phyloP scores from a whole-genome alignment of 805 yeast genomes.

The Myxozyma melibiosi region DNA sequence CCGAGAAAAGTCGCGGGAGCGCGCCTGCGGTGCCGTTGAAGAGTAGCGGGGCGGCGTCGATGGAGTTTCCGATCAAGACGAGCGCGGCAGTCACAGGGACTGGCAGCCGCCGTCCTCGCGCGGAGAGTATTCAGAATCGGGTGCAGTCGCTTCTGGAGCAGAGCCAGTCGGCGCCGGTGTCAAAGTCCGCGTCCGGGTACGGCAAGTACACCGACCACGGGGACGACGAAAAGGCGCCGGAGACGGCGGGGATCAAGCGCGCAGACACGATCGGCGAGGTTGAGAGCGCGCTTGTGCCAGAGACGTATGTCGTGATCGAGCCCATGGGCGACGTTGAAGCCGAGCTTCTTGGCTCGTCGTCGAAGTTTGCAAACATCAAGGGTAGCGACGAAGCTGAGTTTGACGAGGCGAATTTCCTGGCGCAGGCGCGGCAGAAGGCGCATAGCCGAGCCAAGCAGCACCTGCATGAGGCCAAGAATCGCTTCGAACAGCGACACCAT shows the following conservation, averaged over 20 bases:
- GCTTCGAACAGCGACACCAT: neutral
- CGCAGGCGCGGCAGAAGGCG: constrained; percentile 9
- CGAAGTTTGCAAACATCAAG: neutral
- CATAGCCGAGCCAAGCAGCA: neutral
- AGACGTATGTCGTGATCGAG: constrained; percentile 13
- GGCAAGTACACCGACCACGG: constrained; percentile 59
- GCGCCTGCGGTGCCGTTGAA: neutral
- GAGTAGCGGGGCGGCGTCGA: neutral
- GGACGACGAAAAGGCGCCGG: neutral
- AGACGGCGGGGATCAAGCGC: neutral
- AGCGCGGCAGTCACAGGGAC: neutral
- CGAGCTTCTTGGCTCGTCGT: constrained; percentile 1
- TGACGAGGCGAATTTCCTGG: constrained; percentile 14
- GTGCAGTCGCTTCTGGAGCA: constrained; percentile 30
- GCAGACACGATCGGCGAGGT: constrained; percentile 18
- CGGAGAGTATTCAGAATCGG: constrained; percentile 34
- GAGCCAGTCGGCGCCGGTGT: constrained; percentile 42
- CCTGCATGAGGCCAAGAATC: neutral
- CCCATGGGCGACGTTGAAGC: constrained; percentile 11
- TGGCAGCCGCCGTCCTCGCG: constrained; percentile 19
- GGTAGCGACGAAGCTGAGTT: neutral
- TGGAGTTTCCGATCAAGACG: neutral
- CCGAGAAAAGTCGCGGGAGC: neutral
- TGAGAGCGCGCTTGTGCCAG: neutral
- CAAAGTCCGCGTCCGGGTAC: constrained; percentile 69